phyloP scores from a whole-genome alignment of 495 filamentous ascomycete species.

The Hamigera avellanea region DNA sequence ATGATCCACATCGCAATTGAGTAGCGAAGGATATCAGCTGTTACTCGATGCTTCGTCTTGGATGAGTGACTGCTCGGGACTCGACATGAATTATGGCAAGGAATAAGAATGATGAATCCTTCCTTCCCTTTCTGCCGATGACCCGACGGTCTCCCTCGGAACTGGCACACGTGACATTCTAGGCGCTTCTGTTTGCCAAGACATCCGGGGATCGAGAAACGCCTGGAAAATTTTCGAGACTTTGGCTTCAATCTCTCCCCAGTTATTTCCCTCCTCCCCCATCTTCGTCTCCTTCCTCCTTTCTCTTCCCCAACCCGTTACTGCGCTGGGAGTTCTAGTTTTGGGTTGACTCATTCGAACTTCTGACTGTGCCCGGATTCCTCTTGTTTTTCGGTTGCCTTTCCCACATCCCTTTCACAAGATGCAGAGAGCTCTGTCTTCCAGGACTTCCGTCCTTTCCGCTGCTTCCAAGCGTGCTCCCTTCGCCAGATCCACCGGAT shows the following conservation, averaged over 20 bases:
- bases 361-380: constrained; percentile 3
- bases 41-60: too few species aligned
- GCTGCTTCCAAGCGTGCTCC: constrained; percentile 46
- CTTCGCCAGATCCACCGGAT: constrained; percentile 36
- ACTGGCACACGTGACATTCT: constrained; percentile 32
- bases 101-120: too few species aligned
- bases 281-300: constrained; percentile 10
- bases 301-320: constrained; percentile 6
- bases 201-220: constrained; percentile 35
- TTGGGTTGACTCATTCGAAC: constrained; percentile 11
- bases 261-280: constrained; percentile 14
- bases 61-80: too few species aligned
- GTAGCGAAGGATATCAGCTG: too few species aligned
- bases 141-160: constrained; percentile 21
- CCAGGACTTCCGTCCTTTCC: constrained; percentile 60
- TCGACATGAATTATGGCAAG: too few species aligned
- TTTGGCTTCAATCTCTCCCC: constrained; percentile 33
- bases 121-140: constrained; percentile 6
- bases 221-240: constrained; percentile 41
- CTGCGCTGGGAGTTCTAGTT: constrained; percentile 23
- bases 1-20: too few species aligned
- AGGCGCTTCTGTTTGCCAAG: constrained; percentile 36
- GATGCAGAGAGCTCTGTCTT: constrained; percentile 66
- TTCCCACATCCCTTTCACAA: constrained; percentile 19
- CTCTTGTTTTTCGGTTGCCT: constrained; percentile 14